Percentiles rank a stretch among this genome's conserved stretches.
These are phyloP conservation scores for Botrytis sinoallii DNA, from an alignment of 2,329 filamentous ascomycete species.

Conservation along the genomic window DNA sequence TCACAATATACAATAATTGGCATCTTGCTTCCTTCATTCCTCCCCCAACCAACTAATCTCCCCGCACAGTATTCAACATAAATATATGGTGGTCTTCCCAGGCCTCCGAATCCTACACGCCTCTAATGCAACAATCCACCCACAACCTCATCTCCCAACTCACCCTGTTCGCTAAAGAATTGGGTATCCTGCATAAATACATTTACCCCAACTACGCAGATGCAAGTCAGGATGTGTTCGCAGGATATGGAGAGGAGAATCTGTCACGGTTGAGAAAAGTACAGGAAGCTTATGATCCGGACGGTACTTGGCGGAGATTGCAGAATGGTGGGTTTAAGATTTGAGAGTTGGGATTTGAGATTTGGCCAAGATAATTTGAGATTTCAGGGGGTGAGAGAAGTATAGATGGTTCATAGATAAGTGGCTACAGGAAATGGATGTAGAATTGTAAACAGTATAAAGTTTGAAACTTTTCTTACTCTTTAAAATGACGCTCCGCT, in stretches of 20 bases:
- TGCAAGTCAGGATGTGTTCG: neutral
- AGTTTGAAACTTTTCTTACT: neutral
- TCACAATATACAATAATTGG: neutral
- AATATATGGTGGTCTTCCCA: neutral
- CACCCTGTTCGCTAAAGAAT: neutral
- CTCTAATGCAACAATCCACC: neutral
- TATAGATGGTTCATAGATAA: neutral
- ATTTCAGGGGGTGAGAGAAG: fast-evolving
- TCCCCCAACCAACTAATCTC: neutral
- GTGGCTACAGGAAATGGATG: neutral
- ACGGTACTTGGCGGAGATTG: neutral
- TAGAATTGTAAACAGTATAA: neutral
- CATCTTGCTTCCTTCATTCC: neutral
- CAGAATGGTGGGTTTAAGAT: neutral
- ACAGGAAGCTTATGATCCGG: neutral
- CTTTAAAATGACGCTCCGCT: neutral
- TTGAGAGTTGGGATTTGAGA: neutral
- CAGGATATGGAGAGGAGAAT: neutral
- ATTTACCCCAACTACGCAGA: neutral
- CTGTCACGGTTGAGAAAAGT: neutral
- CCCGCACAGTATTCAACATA: neutral
- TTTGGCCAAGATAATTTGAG: neutral
- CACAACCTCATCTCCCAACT: neutral
- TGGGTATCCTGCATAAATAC: neutral
- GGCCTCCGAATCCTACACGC: neutral